These are phyloP conservation scores for Linnemannia schmuckeri DNA, from an alignment of 192 early-diverging fungal genomes.

Conservation along the genomic window DNA sequence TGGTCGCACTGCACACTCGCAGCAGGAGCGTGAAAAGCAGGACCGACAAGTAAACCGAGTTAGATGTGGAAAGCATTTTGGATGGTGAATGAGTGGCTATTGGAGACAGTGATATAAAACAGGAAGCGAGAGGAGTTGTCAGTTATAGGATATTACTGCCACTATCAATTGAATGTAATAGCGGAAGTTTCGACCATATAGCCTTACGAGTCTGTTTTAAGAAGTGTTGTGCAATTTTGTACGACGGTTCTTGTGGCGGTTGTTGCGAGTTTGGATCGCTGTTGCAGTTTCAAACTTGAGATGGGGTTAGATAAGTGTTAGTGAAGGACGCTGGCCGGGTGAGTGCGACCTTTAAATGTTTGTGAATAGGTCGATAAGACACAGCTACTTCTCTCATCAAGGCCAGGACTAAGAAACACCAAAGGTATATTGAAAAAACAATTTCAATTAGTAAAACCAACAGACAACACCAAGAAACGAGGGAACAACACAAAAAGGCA, in stretches of 20 bases:
- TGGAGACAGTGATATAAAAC: not conserved
- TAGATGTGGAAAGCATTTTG: constrained; percentile 4
- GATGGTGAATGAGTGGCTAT: not conserved
- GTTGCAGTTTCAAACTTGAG: not conserved
- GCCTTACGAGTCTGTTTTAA: not conserved
- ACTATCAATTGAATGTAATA: not conserved
- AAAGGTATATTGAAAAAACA: too few relatives aligned
- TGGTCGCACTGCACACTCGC: not conserved
- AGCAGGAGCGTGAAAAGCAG: not conserved
- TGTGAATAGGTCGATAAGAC: not conserved
- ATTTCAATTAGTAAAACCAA: too few relatives aligned
- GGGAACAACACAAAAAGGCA: too few relatives aligned
- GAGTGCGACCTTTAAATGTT: not conserved
- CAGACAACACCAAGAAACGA: too few relatives aligned
- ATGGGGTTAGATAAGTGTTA: not conserved
- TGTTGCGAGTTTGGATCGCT: not conserved
- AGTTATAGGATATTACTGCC: not conserved
- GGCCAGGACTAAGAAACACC: too few relatives aligned
- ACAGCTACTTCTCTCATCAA: too few relatives aligned
- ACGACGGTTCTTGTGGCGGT: not conserved
- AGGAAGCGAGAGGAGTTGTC: not conserved
- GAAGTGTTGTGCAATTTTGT: not conserved
- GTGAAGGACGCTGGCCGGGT: not conserved
- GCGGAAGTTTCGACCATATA: too few relatives aligned
- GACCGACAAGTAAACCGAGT: not conserved